Evolutionary conservation across 768 basidiomycete species (phyloP), one percentile per base, ranked within the genome.

Genomic region (Leccinum incarnatum): DNA sequence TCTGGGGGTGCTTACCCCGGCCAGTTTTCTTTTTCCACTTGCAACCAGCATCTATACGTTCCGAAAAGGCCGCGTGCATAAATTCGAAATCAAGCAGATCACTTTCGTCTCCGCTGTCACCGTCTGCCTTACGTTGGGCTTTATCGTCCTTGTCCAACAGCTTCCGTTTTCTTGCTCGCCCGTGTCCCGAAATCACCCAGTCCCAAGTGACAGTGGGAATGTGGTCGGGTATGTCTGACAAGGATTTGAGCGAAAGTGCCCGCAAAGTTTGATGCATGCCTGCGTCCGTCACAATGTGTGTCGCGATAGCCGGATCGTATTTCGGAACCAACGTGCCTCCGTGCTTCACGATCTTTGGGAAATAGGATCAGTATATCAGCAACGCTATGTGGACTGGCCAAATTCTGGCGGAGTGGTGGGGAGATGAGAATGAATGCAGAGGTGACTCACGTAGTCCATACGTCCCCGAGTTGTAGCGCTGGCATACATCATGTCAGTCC

Each of bases 171-270:
- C 62, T 55, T 60, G 54, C 60, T 46, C 62, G 67, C 34, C 69
- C 67, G 8, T 78, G 71, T 10, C 79, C 79, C 4, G 77, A 74
- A 3, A 78, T 59, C 9, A 87, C 75, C 87, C 87, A 90, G 14
- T 65, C 63, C 88, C 87, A 89, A 37, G 67, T 81, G 32, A 89
- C 79, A 11, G 83, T 84, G 10, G 86, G 84, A 11, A 89, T 85
- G 46, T 81, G 74, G n/a, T 77, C 68, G 4, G 89, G 88, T 47
- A 92, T 85, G 4, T 88, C 80, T 7, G 69, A 71, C 15, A 86
- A 69, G 5, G 59, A 71, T 63, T 78, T 83, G 21, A 87, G 65
- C 1, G 83, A 82, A 3, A 87, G 72, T 1, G 78, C 71, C 15
- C 54, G 62, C n/a, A 75, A 55, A 3, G 77, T 72, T 5, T 60